Base-by-base conservation (phyloP, 768 basidiomycete genomes). In the Auricularia heimuer region DNA sequence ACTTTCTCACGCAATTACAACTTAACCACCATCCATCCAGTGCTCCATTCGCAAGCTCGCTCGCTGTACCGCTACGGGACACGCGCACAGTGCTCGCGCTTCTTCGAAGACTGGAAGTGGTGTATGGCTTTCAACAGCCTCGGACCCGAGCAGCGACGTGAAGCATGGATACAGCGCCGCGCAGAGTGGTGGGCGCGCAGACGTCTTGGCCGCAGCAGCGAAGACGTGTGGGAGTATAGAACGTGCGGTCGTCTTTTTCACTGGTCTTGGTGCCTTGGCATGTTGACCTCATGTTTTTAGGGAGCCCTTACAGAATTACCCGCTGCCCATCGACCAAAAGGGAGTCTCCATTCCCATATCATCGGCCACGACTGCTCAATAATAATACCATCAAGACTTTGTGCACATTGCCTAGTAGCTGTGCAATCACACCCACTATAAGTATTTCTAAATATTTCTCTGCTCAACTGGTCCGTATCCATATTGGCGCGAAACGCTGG, bases 111-210 rank as follows among this genome's bases (percentile, higher is more conserved):
- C 70, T 95, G 96, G 82, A 97, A 97, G 76, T 96, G 91, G 75
- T 99, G 96, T 76, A 78, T 96, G 79, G 88, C 86, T 66, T 77
- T 89, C 67, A 96, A 94, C 75, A 80, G 83, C 12, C 78, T 91
- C 75, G 82, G 88, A 63, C 85, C 86, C 16, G 93, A 94, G 64
- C 83, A 87, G 70, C 84, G 85, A 71, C 81, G 89, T 36, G 85
- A 92, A 62, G 84, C 85, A 3, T 99, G 94, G 95, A 86, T 98
- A 65, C 81, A 79, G 61, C 81, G 89, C 18, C 80, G 91, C 63
- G 96, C 96, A 2, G 92, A 95, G 73, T 95, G 94, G 94, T 97
- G 94, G 96, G 93, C 95, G 3, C 77, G 80, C 39, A 78, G 90
- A 63, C 78, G 96, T 63, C 72, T 90, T 8, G 81, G 76, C 21